Conservation (phyloP, 225 moss, liverwort and hornwort genomes). For the Physcomitrellopsis africana region DNA sequence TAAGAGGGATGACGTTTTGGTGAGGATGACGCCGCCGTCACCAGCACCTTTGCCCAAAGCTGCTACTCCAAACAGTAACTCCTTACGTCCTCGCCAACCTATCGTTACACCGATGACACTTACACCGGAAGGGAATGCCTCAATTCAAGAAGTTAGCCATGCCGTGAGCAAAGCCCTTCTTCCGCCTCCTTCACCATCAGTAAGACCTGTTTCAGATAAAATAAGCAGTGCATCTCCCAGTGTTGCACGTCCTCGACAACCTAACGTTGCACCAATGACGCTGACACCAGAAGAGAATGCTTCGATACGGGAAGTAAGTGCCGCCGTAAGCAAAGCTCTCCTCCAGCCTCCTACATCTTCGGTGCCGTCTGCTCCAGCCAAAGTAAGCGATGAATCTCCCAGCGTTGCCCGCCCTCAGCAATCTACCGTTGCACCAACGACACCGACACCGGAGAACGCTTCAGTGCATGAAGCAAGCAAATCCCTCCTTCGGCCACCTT, state of each 20-base stretch:
- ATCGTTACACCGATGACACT: constrained; percentile 14
- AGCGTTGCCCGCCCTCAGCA: constrained; percentile 14
- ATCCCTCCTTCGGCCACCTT: constrained; percentile 33
- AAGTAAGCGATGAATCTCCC: constrained; percentile 4
- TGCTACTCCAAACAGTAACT: constrained; percentile 25
- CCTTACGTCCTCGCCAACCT: constrained; percentile 31
- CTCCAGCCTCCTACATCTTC: too few species aligned
- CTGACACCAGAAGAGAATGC: constrained; percentile 11
- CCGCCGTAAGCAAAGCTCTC: too few species aligned
- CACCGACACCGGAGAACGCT: not conserved
- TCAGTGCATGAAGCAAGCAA: constrained; percentile 28
- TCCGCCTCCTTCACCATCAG: too few species aligned
- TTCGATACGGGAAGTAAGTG: too few species aligned
- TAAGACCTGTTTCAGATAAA: not conserved
- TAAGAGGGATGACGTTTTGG: constrained; percentile 37
- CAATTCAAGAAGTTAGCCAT: too few species aligned
- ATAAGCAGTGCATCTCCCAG: not conserved
- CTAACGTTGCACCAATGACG: not conserved
- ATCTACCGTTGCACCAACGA: not conserved
- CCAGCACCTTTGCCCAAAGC: constrained; percentile 30
- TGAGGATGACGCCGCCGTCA: constrained; percentile 50
- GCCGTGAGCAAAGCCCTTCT: too few species aligned
- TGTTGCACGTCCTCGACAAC: constrained; percentile 19
- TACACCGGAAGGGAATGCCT: constrained; percentile 30
- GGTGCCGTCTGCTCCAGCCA: too few species aligned